These are phyloP conservation scores for Nannochloropsis limnetica DNA, from an alignment of 352 stramenopile genomes.

Conservation along the genomic window DNA sequence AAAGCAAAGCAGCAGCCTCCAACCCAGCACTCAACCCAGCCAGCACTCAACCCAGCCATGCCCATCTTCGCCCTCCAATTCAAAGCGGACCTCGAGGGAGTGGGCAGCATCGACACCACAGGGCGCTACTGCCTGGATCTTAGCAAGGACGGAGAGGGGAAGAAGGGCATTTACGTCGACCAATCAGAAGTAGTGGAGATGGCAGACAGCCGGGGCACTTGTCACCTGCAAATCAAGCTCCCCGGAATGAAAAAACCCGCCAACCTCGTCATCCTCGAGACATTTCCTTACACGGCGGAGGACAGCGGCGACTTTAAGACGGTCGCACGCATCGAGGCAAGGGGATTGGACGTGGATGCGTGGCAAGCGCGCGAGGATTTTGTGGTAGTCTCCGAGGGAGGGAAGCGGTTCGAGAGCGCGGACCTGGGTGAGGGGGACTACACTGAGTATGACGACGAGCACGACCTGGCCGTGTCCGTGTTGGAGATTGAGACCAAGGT, in stretches of 20 bases:
- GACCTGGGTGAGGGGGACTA: conserved; percentile 9
- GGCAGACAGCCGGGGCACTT: conserved; percentile 24
- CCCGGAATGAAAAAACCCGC: conserved; percentile 5
- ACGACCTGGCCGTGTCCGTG: neutral
- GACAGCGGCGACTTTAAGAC: conserved; percentile 26
- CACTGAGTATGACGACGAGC: conserved; percentile 30
- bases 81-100: conserved; percentile 13
- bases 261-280: neutral
- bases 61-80: conserved; percentile 29
- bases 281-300: neutral
- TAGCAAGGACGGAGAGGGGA: conserved; percentile 8
- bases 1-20: no score
- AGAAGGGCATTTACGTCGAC: neutral
- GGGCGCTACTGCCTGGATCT: conserved; percentile 28
- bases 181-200: neutral
- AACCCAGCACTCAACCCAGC: no score
- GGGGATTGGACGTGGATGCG: conserved; percentile 4
- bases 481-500: conserved; percentile 7
- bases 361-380: conserved; percentile 17
- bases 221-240: conserved; percentile 21
- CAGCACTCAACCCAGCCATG: neutral
- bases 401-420: neutral
- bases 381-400: conserved; percentile 12
- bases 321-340: neutral
- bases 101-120: neutral